Percentiles rank a stretch among this genome's conserved stretches.
Conservation (phyloP, 2,329 filamentous ascomycete species). For the Pseudodiploospora longispora region DNA sequence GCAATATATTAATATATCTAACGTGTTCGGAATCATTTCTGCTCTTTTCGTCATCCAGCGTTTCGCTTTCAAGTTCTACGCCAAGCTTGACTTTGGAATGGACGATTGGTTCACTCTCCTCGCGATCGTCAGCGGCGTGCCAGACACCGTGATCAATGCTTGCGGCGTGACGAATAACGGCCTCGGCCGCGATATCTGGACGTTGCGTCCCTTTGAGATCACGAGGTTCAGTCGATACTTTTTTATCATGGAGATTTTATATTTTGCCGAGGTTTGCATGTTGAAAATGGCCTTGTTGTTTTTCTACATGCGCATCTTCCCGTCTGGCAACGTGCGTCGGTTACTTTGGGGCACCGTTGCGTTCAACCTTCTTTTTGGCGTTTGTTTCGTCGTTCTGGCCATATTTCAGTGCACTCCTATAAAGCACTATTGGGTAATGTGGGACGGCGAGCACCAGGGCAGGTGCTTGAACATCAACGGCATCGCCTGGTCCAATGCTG, state of each 20-base stretch:
- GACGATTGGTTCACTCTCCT: conserved; percentile 29
- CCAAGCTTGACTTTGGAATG: conserved; percentile 25
- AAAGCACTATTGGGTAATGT: conserved; percentile 43
- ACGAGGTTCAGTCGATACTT: conserved; percentile 35
- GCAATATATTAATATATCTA: conserved; percentile 25
- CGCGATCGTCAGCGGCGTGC: conserved; percentile 16
- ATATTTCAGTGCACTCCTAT: conserved; percentile 46
- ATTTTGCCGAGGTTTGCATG: conserved; percentile 37
- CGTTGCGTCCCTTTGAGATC: conserved; percentile 31
- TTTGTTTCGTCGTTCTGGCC: conserved; percentile 33
- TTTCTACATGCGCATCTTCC: conserved; percentile 50
- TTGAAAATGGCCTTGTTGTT: conserved; percentile 44
- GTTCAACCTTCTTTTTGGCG: conserved; percentile 30
- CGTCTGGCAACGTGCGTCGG: conserved; percentile 26
- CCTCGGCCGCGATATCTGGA: conserved; percentile 45
- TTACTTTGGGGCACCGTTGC: conserved; percentile 35
- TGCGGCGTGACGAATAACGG: conserved; percentile 30
- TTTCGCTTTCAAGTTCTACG: conserved; percentile 26
- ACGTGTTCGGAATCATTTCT: conserved; percentile 26
- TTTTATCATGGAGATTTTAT: conserved; percentile 34
- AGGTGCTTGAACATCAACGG: conserved; percentile 41
- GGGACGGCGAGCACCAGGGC: conserved; percentile 40
- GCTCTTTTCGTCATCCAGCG: conserved; percentile 34
- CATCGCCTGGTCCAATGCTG: conserved; percentile 43
- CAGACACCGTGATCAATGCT: conserved; percentile 20